Evolutionary conservation across 2,329 filamentous ascomycete genomes (phyloP), one percentile per base, ranked within the genome.

Genomic region (Thermochaetoides dissita): DNA sequence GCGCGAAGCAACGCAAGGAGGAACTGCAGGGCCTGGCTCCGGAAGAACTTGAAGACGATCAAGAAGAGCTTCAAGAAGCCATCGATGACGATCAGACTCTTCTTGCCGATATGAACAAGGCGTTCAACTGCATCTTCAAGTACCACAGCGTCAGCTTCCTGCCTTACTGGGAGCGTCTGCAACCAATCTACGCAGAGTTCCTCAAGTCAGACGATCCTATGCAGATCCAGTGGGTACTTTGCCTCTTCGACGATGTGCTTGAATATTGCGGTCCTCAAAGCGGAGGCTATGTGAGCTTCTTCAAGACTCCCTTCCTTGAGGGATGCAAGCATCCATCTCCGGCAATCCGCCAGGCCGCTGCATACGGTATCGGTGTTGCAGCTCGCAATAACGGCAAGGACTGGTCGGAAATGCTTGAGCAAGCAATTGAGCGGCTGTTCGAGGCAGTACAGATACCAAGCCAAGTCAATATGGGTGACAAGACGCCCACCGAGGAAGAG

Each of bases 41-140:
- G 3, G 87, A 93, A 41, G 89, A 96, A 44, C 88, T 81, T 10
- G 89, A 95, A 50, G 88, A 95, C 55, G 40, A 91, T 46, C 81
- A 81, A 10, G 84, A 95, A 53, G 89, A 95, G 40, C 76, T 81
- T 36, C 71, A 93, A 30, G 82, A 93, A 53, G 91, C 89, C 9
- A 88, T 98, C 38, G 91, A 98, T 61, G 91, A 98, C 53, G 91
- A 98, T 58, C 89, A 96, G 63, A 94, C 87, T 17, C 72, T 98
- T 11, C 73, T 98, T 36, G 94, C 88, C 2, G 91, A 98, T 58
- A 98, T 98, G 91, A 98, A 98, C 76, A 98, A 98, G 70, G 89
- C 91, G 0, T 98, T 94, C 74, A 91, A 98, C 64, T 89, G 87
- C 46, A 86, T 98, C 51, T 98, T 98, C 73, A 96, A 96, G 70